phyloP scores from a whole-genome alignment of 768 basidiomycete species.

The Galerina marginata region DNA sequence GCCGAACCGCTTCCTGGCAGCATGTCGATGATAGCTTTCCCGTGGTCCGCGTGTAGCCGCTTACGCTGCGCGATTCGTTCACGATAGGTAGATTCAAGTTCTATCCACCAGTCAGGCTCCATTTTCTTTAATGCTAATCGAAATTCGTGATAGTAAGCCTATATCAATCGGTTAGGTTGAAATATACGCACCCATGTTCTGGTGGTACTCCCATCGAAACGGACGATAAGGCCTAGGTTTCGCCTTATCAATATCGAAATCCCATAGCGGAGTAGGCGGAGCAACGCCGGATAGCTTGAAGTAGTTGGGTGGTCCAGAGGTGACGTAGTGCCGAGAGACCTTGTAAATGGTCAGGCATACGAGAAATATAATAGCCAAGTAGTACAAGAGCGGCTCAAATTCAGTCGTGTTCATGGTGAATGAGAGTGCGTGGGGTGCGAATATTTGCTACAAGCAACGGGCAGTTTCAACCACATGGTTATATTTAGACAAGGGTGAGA shows the following conservation, averaged over 20 bases:
- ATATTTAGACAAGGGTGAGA: no score
- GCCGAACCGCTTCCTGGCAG: constrained; percentile 55
- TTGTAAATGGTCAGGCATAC: background rate
- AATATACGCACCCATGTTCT: constrained; percentile 51
- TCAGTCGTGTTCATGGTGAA: no score
- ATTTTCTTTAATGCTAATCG: constrained; percentile 49
- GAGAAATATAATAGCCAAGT: background rate
- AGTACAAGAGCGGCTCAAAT: background rate
- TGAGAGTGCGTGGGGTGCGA: no score
- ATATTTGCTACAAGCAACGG: no score
- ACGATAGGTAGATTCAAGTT: constrained; percentile 56
- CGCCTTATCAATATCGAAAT: constrained; percentile 49
- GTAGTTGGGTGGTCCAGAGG: constrained; percentile 34
- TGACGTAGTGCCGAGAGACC: background rate
- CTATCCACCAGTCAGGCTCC: constrained; percentile 63
- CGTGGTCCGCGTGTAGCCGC: constrained; percentile 41
- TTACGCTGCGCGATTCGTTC: constrained; percentile 48
- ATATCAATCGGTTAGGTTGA: background rate
- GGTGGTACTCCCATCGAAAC: constrained; percentile 60
- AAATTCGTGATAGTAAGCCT: background rate
- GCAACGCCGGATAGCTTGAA: constrained; percentile 50
- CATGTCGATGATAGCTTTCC: constrained; percentile 46
- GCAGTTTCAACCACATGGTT: no score
- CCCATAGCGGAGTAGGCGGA: constrained; percentile 42
- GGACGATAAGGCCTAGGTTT: constrained; percentile 59